Base-by-base conservation (phyloP, 305 asterid species). In the Fraxinus sp. region DNA sequence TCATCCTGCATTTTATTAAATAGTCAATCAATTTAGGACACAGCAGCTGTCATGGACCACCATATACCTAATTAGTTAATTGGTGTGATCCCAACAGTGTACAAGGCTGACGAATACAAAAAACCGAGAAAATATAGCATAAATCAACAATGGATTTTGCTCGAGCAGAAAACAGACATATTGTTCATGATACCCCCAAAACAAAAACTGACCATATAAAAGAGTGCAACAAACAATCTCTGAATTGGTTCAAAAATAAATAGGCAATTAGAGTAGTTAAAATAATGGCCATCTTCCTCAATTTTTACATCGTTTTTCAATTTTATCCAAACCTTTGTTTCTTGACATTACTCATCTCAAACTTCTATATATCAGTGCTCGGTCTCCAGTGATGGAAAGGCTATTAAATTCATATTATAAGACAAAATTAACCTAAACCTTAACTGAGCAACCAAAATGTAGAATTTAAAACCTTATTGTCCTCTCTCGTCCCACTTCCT, bases 1-100 rank as follows among this genome's bases (percentile, higher is more conserved):
- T 97, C 99, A 89, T 97, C 99, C 98, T 97, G 91, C 89, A 87
- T 75, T 89, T 88, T 82, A 87, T 81, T 84, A 76, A 87, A 78
- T 43, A 85, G 85, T 35, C 79, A 84, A 85, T 78, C 79, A 83
- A 66, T 28, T 77, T 46, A 84, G 26, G 39, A 70, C 77, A 80
- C 64, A 75, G 78, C 80, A 81, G 10, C 66, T 37, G 43, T 52
- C 75, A 70, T 28, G 75, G 41, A 70, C 75, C 39, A 70, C 20
- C 75, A 70, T 30, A 30, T 70, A 70, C 35, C 41, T 28, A 70
- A 70, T 70, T 70, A 70, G 75, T 70, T 70, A 70, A 70, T 13
- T 70, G 9, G 39, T 70, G 41, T 5, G 22, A 70, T 70, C 39
- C 30, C 33, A 26, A 68, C 18, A 13, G 9, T 9, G 75, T 30